Evolutionary conservation across 2,329 filamentous ascomycete genomes (phyloP).

Genomic region (Dactylonectria macrodidyma): DNA sequence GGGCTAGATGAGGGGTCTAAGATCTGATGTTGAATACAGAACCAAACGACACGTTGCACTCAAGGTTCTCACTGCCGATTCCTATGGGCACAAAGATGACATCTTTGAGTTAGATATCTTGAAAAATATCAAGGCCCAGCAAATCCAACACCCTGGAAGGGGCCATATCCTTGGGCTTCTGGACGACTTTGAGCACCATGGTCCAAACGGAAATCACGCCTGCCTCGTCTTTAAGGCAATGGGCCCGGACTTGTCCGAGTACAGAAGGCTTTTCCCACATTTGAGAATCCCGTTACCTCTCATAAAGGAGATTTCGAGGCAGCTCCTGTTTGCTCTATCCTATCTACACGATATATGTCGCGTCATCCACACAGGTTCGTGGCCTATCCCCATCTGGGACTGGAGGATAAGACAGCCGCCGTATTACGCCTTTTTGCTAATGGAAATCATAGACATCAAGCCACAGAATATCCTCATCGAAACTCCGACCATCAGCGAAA

Average conservation of each 20-base stretch:
- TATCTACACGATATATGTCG: constrained; percentile 40
- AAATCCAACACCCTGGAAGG: not conserved
- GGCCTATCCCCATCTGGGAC: not conserved
- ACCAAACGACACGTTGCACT: constrained; percentile 45
- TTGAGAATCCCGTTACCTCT: constrained; percentile 30
- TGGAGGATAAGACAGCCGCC: no score
- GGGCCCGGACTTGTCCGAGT: constrained; percentile 45
- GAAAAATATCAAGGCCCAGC: constrained; percentile 27
- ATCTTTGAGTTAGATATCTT: constrained; percentile 43
- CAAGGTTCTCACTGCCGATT: constrained; percentile 47
- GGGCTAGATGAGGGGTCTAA: not conserved
- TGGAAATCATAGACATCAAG: constrained; percentile 41
- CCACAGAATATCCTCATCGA: constrained; percentile 46
- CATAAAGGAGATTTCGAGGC: constrained; percentile 36
- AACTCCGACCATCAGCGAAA: constrained; percentile 35
- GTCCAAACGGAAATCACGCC: constrained; percentile 50
- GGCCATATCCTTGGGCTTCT: constrained; percentile 38
- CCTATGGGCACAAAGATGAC: constrained; percentile 18
- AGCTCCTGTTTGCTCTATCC: constrained; percentile 38
- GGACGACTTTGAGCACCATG: constrained; percentile 46
- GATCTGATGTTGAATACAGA: no score
- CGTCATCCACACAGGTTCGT: constrained; percentile 43
- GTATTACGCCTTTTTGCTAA: not conserved
- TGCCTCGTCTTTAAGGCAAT: constrained; percentile 51
- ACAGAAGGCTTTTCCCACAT: constrained; percentile 32